phyloP scores from a whole-genome alignment of 345 rosid genomes.

The Reutealis trisperma region DNA sequence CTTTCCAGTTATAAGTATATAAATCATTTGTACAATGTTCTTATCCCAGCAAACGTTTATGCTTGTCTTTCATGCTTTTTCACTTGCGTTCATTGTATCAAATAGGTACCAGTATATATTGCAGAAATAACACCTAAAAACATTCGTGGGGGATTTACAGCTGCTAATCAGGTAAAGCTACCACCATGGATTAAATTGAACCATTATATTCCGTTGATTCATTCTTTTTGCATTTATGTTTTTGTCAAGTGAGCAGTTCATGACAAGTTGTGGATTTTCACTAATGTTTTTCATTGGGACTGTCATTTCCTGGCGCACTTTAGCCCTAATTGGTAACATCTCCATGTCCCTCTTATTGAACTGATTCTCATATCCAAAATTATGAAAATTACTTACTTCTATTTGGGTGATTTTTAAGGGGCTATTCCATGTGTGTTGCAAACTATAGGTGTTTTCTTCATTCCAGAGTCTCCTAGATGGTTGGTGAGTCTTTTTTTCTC shows the following conservation, averaged over 20 bases:
- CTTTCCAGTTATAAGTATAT: background rate
- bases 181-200: background rate
- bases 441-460: constrained; percentile 39
- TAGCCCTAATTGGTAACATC: constrained; percentile 44
- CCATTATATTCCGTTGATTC: background rate
- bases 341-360: background rate
- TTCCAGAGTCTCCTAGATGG: constrained; percentile 64
- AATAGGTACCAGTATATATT: constrained; percentile 42
- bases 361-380: background rate
- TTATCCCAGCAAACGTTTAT: background rate
- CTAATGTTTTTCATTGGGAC: constrained; percentile 44
- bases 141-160: constrained; percentile 37
- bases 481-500: constrained; percentile 34
- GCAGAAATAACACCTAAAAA: constrained; percentile 49
- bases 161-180: constrained; percentile 19
- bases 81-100: background rate
- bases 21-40: background rate
- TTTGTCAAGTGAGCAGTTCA: constrained; percentile 35
- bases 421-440: constrained; percentile 39
- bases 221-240: background rate
- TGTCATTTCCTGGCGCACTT: constrained; percentile 45
- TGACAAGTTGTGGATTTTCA: constrained; percentile 39
- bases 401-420: constrained; percentile 24
- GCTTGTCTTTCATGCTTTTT: background rate
- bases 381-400: background rate